Conservation (phyloP, 2,329 filamentous ascomycete genomes). For the Xylariaceae sp. region DNA sequence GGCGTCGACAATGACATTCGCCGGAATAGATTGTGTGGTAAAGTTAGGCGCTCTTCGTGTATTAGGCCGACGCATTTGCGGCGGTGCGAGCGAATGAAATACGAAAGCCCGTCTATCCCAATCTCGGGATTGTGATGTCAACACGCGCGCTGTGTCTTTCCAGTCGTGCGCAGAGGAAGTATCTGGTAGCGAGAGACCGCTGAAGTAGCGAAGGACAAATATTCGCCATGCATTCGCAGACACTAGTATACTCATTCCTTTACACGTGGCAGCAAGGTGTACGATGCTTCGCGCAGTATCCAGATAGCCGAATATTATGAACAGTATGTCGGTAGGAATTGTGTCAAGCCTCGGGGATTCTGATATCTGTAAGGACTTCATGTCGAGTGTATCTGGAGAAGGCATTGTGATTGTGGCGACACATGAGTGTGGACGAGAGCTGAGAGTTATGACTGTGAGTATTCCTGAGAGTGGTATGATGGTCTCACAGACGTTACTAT, state of each 20-base stretch:
- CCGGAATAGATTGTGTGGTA: slow-evolving; percentile 36
- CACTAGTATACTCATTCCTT: slow-evolving; percentile 38
- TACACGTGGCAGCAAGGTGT: slow-evolving; percentile 39
- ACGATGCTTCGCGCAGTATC: slow-evolving; percentile 49
- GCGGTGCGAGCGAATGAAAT: slow-evolving; percentile 34
- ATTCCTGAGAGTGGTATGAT: no score
- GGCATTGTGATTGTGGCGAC: not conserved
- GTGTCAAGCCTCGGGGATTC: slow-evolving; percentile 35
- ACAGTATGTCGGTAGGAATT: slow-evolving; percentile 50
- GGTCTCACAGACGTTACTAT: no score
- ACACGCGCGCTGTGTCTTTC: slow-evolving; percentile 38
- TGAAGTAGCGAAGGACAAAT: slow-evolving; percentile 47
- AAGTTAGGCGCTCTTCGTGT: not conserved
- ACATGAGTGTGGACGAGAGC: not conserved
- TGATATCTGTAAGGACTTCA: slow-evolving; percentile 14
- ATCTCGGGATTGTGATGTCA: slow-evolving; percentile 51
- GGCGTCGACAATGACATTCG: slow-evolving; percentile 49
- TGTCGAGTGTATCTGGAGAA: not conserved
- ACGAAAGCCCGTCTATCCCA: slow-evolving; percentile 49
- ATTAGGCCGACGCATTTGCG: slow-evolving; percentile 6
- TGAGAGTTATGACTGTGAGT: not conserved
- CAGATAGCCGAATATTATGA: slow-evolving; percentile 47
- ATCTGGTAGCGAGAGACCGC: slow-evolving; percentile 35
- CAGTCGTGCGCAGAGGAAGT: slow-evolving; percentile 25
- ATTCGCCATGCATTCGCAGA: slow-evolving; percentile 46